Evolutionary conservation across 352 stramenopile genomes (phyloP).

Genomic region (Blastocystis sp.): DNA sequence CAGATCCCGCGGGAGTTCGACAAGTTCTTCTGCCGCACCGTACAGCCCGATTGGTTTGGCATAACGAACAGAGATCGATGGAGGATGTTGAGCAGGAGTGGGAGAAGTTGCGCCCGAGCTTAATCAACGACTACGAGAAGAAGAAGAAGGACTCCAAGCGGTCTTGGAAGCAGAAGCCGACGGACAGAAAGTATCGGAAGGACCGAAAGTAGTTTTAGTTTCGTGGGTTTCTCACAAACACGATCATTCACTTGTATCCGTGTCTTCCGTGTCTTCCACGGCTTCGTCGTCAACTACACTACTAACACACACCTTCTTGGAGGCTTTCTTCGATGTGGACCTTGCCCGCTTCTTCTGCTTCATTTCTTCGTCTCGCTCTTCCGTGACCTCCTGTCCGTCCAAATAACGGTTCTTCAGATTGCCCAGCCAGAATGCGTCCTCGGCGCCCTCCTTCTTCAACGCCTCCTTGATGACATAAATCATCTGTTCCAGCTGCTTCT

Average conservation of each 20-base stretch:
- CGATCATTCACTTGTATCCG: neutral
- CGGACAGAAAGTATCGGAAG: neutral
- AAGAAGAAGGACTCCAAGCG: constrained; percentile 49
- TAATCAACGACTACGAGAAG: constrained; percentile 30
- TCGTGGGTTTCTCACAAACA: constrained; percentile 55
- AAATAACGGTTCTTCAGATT: constrained; percentile 68
- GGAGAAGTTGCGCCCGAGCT: constrained; percentile 7
- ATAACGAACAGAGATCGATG: constrained; percentile 31
- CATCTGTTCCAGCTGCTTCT: constrained; percentile 66
- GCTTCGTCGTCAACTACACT: neutral
- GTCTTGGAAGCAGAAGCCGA: constrained; percentile 43
- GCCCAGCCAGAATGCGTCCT: constrained; percentile 65
- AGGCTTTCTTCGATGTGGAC: neutral
- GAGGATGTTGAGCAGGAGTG: constrained; percentile 52
- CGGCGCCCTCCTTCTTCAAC: constrained; percentile 41
- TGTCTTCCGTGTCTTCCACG: neutral
- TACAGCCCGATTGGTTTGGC: neutral
- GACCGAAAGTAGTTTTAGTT: neutral
- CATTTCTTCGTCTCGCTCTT: constrained; percentile 13
- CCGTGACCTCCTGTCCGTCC: constrained; percentile 45
- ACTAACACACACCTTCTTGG: neutral
- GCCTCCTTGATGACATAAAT: constrained; percentile 59
- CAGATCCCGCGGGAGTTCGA: constrained; percentile 30
- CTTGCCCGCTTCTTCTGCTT: constrained; percentile 16
- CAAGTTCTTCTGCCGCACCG: constrained; percentile 45